A percentile compares a stretch with the other conserved stretches of the same genome.
Conservation (phyloP, 192 early-diverging fungal genomes). For the Phlyctochytrium planicorne region DNA sequence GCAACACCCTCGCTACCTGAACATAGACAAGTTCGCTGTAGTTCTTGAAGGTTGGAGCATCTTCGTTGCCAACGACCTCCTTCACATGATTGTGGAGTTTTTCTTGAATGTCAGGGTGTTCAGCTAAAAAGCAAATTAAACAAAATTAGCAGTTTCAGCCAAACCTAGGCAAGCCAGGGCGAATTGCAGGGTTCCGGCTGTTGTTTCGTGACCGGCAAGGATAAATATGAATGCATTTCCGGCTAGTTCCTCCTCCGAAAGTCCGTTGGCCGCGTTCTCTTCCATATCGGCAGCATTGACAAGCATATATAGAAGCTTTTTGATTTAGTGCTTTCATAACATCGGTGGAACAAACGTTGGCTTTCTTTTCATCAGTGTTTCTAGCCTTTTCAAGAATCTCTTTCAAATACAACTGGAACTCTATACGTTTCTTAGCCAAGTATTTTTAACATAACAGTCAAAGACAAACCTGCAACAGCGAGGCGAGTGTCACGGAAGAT, state of each 20-base stretch:
- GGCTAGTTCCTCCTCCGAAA: constrained; percentile 37
- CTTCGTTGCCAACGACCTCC: constrained; percentile 10
- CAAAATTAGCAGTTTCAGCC: no score
- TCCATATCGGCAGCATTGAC: constrained; percentile 18
- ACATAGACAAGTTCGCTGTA: constrained; percentile 22
- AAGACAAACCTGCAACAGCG: neutral
- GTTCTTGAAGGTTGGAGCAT: constrained; percentile 5
- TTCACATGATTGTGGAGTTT: constrained; percentile 40
- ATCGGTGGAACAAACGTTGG: constrained; percentile 12
- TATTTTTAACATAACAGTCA: neutral
- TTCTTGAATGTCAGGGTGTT: constrained; percentile 41
- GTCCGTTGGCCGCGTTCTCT: constrained; percentile 8
- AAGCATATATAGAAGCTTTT: constrained; percentile 25
- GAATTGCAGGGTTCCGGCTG: constrained; percentile 47
- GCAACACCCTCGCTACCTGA: constrained; percentile 1
- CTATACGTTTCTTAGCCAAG: neutral
- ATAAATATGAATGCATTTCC: constrained; percentile 50
- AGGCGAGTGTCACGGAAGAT: constrained; percentile 9
- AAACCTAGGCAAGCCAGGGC: constrained; percentile 31
- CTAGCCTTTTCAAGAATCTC: constrained; percentile 19
- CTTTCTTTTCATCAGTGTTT: constrained; percentile 4
- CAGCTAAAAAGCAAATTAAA: constrained; percentile 22
- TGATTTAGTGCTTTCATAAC: neutral
- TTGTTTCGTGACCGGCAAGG: constrained; percentile 60
- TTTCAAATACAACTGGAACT: constrained; percentile 31